These are phyloP conservation scores for Phytophthora foliorum DNA, from an alignment of 352 stramenopile genomes.

Conservation along the genomic window DNA sequence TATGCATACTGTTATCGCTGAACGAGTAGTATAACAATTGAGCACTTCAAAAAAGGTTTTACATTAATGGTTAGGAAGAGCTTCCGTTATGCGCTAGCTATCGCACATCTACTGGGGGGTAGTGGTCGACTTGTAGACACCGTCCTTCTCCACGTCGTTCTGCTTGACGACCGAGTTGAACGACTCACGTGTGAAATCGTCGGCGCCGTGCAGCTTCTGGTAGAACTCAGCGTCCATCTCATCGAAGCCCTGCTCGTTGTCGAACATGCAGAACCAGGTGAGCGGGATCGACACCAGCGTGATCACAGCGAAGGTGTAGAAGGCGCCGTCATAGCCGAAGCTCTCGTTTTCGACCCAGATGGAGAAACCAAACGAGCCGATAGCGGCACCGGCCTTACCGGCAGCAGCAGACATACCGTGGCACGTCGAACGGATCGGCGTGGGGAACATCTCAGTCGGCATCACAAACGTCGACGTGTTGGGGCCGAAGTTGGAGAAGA, in stretches of 20 bases:
- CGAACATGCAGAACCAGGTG: constrained; percentile 75
- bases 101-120: constrained; percentile 36
- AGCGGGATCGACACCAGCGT: constrained; percentile 61
- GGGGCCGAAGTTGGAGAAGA: constrained; percentile 90
- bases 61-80: constrained; percentile 25
- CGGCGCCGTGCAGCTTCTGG: constrained; percentile 40
- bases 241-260: constrained; percentile 64
- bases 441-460: constrained; percentile 89
- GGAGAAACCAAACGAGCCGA: constrained; percentile 74
- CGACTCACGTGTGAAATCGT: constrained; percentile 51
- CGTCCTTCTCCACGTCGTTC: constrained; percentile 39
- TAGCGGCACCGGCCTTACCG: constrained; percentile 89
- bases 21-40: too few relatives aligned
- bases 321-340: constrained; percentile 68
- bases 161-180: constrained; percentile 40
- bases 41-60: constrained; percentile 28
- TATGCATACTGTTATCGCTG: too few relatives aligned
- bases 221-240: constrained; percentile 76
- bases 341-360: constrained; percentile 69
- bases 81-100: constrained; percentile 25
- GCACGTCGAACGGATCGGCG: constrained; percentile 86
- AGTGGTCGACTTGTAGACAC: constrained; percentile 32
- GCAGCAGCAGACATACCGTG: constrained; percentile 90
- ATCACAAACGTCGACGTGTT: constrained; percentile 92
- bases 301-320: constrained; percentile 71